Evolutionary conservation across 2,329 filamentous ascomycete species (phyloP), one percentile per base, ranked within the genome.

Genomic region (Monosporascus sp.): DNA sequence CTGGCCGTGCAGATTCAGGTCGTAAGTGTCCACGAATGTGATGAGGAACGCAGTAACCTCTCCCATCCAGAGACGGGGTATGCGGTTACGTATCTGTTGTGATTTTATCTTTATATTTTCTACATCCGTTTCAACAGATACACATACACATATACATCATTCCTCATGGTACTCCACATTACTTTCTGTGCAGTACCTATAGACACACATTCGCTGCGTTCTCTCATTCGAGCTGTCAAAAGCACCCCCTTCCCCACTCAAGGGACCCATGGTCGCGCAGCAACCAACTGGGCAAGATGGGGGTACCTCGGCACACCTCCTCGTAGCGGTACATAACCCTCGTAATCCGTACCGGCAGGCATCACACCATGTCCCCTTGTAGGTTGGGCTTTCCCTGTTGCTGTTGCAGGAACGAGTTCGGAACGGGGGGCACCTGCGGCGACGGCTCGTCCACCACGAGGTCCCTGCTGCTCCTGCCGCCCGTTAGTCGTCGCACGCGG

Each of bases 401-500:
- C 20, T 64, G 61, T 50, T 65, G 62, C 26, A 68, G 49, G 45
- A 66, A 71, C 8, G 61, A 57, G 38, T 65, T 59, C 5, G 69
- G 72, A 51, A 79, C 65, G 49, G 74, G 74, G 3, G 76, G 73
- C 17, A 75, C 67, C 15, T 73, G 70, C 47, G 73, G 74, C 17
- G 70, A 72, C 40, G 72, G 60, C 45, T 65, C 63, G 48, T 64
- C 61, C 9, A 58, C 55, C 37, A 67, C 63, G 11, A 35, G 31
- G 4, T 35, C 31, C 31, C 31, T 35, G 11, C 31, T 14, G 9
- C 31, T 35, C 47, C 73, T 62, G 41, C 81, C 79, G 9, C 84
- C 83, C 3, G 85, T 87, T 51, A 88, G 72, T 51, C 85, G 73
- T 7, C 85, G 73, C 73, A 87, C 80, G 8, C 83, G 78, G 14